phyloP scores from a whole-genome alignment of 2,329 filamentous ascomycete species.

The Decorospora gaudefroyi region DNA sequence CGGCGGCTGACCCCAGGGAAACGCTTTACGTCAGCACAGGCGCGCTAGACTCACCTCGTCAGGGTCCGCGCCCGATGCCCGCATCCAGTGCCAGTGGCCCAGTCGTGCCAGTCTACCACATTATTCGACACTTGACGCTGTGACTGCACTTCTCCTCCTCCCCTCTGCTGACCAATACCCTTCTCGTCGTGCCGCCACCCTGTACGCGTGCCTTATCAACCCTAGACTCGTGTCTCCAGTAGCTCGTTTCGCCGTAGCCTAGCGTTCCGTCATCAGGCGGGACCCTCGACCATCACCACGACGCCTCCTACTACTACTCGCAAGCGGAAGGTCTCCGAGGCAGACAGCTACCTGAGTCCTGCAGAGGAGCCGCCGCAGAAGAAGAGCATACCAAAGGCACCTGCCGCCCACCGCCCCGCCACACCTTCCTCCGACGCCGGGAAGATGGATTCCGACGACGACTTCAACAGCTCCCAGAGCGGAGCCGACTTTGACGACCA shows the following conservation, averaged over 20 bases:
- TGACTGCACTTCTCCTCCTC: slow-evolving; percentile 4
- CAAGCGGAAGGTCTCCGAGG: slow-evolving; percentile 50
- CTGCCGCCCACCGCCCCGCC: slow-evolving; percentile 32
- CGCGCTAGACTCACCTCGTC: slow-evolving; percentile 7
- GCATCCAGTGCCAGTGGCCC: slow-evolving; percentile 10
- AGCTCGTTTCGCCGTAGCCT: slow-evolving; percentile 36
- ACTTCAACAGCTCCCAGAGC: slow-evolving; percentile 83
- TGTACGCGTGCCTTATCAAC: slow-evolving; percentile 9
- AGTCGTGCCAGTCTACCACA: too few relatives aligned
- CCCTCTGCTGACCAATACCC: slow-evolving; percentile 14
- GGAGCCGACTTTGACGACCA: slow-evolving; percentile 77
- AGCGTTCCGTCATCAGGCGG: slow-evolving; percentile 51
- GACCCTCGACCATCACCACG: slow-evolving; percentile 42
- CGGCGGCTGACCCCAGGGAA: too few relatives aligned
- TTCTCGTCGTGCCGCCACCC: slow-evolving; percentile 5
- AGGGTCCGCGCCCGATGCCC: slow-evolving; percentile 8
- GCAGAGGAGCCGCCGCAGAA: slow-evolving; percentile 41
- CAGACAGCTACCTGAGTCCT: slow-evolving; percentile 32
- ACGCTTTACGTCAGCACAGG: slow-evolving; percentile 8
- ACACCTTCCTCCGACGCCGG: slow-evolving; percentile 45
- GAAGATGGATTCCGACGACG: slow-evolving; percentile 93
- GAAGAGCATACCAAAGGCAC: slow-evolving; percentile 27
- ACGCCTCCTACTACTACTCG: slow-evolving; percentile 43
- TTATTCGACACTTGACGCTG: slow-evolving; percentile 2
- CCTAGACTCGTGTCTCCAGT: slow-evolving; percentile 9